These are phyloP conservation scores for Lactifluus echinatus DNA, from an alignment of 768 basidiomycete genomes.

Conservation along the genomic window DNA sequence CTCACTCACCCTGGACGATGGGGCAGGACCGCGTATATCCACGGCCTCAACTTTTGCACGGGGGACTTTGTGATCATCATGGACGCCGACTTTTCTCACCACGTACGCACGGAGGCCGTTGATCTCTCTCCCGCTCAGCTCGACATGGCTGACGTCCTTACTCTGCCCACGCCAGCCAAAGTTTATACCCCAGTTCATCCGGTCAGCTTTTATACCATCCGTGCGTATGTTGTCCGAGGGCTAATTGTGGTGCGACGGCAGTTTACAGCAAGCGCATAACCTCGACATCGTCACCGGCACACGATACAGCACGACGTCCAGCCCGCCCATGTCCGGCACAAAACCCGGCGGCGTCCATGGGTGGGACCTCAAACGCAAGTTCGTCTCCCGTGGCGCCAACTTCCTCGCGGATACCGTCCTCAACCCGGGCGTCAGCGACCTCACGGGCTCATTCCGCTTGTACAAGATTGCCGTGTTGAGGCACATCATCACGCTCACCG, in stretches of 20 bases:
- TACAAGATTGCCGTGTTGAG: slow-evolving; percentile 70
- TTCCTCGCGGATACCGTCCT: slow-evolving; percentile 82
- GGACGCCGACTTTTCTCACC: slow-evolving; percentile 96
- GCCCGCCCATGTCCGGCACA: slow-evolving; percentile 47
- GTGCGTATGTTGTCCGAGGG: neutral
- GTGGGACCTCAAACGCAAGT: slow-evolving; percentile 86
- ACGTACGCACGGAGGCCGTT: slow-evolving; percentile 51
- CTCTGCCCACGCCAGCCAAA: slow-evolving; percentile 56
- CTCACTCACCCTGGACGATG: neutral
- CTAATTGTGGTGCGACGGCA: slow-evolving; percentile 25
- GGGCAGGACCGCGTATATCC: slow-evolving; percentile 80
- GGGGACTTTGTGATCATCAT: slow-evolving; percentile 95
- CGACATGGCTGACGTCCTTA: neutral
- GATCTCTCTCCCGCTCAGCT: neutral
- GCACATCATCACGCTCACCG: slow-evolving; percentile 76
- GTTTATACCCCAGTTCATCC: slow-evolving; percentile 90
- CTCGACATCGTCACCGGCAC: slow-evolving; percentile 93
- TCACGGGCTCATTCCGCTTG: slow-evolving; percentile 84
- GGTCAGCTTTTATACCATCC: slow-evolving; percentile 32
- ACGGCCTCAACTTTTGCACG: slow-evolving; percentile 81
- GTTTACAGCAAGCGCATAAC: slow-evolving; percentile 77
- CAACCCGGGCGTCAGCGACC: slow-evolving; percentile 78
- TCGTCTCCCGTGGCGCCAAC: slow-evolving; percentile 84
- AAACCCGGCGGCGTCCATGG: slow-evolving; percentile 82
- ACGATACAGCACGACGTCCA: slow-evolving; percentile 62